phyloP scores from a whole-genome alignment of 2,329 filamentous ascomycete genomes.

The Alternaria triticina region DNA sequence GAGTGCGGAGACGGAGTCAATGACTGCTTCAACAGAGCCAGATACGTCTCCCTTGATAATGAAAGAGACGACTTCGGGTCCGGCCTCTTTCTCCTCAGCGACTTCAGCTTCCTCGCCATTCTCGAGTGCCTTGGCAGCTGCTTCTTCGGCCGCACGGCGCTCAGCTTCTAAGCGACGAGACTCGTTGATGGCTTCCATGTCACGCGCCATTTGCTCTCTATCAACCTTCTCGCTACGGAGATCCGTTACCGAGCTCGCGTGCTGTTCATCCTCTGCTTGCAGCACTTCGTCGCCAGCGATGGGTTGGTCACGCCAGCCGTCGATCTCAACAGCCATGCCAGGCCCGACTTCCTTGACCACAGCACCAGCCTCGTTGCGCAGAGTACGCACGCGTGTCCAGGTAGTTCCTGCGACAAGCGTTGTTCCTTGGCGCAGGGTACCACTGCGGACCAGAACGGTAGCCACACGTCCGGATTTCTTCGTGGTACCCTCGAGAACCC shows the following conservation, averaged over 20 bases:
- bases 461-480: slow-evolving; percentile 85
- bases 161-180: slow-evolving; percentile 64
- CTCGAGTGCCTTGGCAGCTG: slow-evolving; percentile 40
- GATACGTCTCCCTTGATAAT: slow-evolving; percentile 92
- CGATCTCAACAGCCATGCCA: slow-evolving; percentile 87
- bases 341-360: slow-evolving; percentile 77
- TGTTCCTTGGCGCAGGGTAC: slow-evolving; percentile 81
- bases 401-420: slow-evolving; percentile 86
- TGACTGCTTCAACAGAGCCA: slow-evolving; percentile 90
- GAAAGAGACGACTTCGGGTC: slow-evolving; percentile 72
- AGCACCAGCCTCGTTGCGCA: slow-evolving; percentile 84
- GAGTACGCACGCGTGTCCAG: slow-evolving; percentile 82
- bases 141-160: slow-evolving; percentile 65
- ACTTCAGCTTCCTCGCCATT: slow-evolving; percentile 29
- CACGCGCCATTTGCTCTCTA: slow-evolving; percentile 67
- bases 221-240: slow-evolving; percentile 77
- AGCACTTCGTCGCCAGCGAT: slow-evolving; percentile 86
- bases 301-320: slow-evolving; percentile 92
- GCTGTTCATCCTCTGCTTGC: slow-evolving; percentile 78
- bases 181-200: slow-evolving; percentile 80
- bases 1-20: slow-evolving; percentile 75
- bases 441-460: slow-evolving; percentile 85
- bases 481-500: slow-evolving; percentile 89
- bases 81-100: slow-evolving; percentile 53
- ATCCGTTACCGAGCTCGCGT: slow-evolving; percentile 77